These are phyloP conservation scores for Mycena floridula DNA, from an alignment of 768 basidiomycete genomes.

Conservation along the genomic window DNA sequence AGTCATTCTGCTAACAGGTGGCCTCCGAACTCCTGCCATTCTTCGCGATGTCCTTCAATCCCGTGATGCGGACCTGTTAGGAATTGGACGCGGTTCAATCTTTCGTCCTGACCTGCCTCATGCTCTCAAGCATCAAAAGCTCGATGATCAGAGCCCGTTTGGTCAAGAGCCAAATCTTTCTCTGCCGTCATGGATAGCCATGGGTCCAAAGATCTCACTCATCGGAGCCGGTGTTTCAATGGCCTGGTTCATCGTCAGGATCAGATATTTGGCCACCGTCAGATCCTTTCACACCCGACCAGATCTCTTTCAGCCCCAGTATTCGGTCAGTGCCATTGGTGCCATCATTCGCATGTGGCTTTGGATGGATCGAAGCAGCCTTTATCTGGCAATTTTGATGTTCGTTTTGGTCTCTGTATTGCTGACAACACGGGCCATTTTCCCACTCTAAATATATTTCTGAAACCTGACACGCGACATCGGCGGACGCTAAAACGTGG, in stretches of 20 bases:
- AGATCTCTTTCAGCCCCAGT: conserved; percentile 14
- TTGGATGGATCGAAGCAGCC: no score
- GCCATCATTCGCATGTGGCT: conserved; percentile 42
- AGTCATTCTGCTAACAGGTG: conserved; percentile 76
- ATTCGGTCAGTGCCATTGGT: conserved; percentile 26
- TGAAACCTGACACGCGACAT: no score
- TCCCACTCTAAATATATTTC: no score
- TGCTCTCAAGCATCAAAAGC: conserved; percentile 21
- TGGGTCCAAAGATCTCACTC: conserved; percentile 46
- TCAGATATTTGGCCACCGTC: conserved; percentile 40
- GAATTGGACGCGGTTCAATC: conserved; percentile 66
- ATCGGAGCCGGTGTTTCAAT: conserved; percentile 58
- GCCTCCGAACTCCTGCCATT: conserved; percentile 54
- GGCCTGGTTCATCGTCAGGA: conserved; percentile 63
- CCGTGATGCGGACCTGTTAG: conserved; percentile 66
- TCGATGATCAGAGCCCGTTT: conserved; percentile 9
- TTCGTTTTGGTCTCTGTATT: no score
- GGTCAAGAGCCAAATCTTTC: conserved; percentile 1
- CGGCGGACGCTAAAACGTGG: no score
- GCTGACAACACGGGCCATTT: no score
- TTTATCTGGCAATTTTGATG: no score
- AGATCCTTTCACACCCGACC: conserved; percentile 1
- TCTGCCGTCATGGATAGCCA: conserved; percentile 16
- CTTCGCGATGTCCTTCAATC: conserved; percentile 46
- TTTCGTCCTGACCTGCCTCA: conserved; percentile 55